Conservation (phyloP, 331 rosid species). For the Prunus yedoensis region DNA sequence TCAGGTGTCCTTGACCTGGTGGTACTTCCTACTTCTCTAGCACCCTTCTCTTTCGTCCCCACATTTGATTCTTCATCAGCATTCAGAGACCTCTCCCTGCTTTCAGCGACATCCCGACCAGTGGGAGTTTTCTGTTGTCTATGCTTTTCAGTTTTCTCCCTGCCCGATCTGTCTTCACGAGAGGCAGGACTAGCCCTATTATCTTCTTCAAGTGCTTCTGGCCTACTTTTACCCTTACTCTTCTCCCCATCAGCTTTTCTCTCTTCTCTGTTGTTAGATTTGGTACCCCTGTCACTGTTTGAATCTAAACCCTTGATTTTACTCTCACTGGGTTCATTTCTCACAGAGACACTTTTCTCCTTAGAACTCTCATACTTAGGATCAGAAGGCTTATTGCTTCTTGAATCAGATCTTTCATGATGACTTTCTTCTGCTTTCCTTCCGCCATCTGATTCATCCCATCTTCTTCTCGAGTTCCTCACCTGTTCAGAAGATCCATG, state of each 20-base stretch:
- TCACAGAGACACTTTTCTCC: slow-evolving; percentile 58
- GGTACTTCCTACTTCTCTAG: slow-evolving; percentile 48
- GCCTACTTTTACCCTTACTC: slow-evolving; percentile 62
- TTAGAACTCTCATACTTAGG: slow-evolving; percentile 53
- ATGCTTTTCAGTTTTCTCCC: slow-evolving; percentile 65
- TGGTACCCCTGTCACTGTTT: slow-evolving; percentile 49
- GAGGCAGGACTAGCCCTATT: slow-evolving; percentile 38
- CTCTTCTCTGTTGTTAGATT: slow-evolving; percentile 58
- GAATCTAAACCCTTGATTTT: slow-evolving; percentile 50
- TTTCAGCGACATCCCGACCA: slow-evolving; percentile 54
- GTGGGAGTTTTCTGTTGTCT: slow-evolving; percentile 54
- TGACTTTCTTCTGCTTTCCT: slow-evolving; percentile 48
- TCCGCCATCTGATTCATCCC: slow-evolving; percentile 77
- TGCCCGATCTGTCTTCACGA: slow-evolving; percentile 53
- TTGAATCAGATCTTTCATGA: slow-evolving; percentile 56
- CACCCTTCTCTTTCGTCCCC: slow-evolving; percentile 55
- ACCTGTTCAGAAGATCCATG: slow-evolving; percentile 70
- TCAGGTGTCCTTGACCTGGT: slow-evolving; percentile 77
- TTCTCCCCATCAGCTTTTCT: slow-evolving; percentile 64
- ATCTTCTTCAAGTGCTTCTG: slow-evolving; percentile 56
- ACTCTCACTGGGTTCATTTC: slow-evolving; percentile 66
- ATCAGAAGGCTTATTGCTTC: slow-evolving; percentile 56
- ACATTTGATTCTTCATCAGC: slow-evolving; percentile 60
- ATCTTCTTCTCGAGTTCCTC: slow-evolving; percentile 79
- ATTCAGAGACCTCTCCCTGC: slow-evolving; percentile 50